Evolutionary conservation across 148 eudicot species (phyloP), one percentile per base, ranked within the genome.

Genomic region (Fagopyrum tataricum): DNA sequence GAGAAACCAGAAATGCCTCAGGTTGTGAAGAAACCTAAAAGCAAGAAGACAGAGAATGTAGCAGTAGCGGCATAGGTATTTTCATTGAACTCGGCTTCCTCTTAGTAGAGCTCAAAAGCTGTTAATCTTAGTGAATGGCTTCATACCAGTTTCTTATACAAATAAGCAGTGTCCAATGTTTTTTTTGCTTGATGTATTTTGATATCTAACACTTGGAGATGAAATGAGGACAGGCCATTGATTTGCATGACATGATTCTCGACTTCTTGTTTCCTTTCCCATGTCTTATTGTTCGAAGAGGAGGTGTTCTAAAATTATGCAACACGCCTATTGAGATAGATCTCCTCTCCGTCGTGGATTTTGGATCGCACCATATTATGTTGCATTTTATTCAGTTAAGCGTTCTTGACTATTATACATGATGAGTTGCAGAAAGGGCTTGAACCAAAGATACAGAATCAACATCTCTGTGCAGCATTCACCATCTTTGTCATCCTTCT

Each of bases 1-100:
- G 93, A 88, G 77, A 95, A 90, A 83, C 87, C 90, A 26, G 85
- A 80, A 82, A 72, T 49, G 44, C 80, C 85, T 14, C 15, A 79
- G 59, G 51, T 82, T 55, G 76, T 43, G 72, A 86, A 83, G 82
- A 56, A 87, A 78, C 31, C 66, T 24, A 26, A 79, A 11, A 75
- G 67, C 37, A 83, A 84, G 78, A 85, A 83, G 79, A 75, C 41
- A 42, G 91, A 84, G 72, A 88, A 89, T 73, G 82, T 78, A 75
- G 80, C 88, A 37, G 81, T 81, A 59, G 76, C 86, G 24, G 82
- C 89, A 21, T 86, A 82, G 75, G 46, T 73, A 64, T 64, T 64
- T 64, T 21, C 69, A 64, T 20, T 64, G 17, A 64, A 64, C 69
- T 64, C 5, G 18, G 4, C 17, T 13, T 64, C 69, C 67, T 64